Evolutionary conservation across 495 filamentous ascomycete genomes (phyloP).

Genomic region (Penicillium paradoxum): DNA sequence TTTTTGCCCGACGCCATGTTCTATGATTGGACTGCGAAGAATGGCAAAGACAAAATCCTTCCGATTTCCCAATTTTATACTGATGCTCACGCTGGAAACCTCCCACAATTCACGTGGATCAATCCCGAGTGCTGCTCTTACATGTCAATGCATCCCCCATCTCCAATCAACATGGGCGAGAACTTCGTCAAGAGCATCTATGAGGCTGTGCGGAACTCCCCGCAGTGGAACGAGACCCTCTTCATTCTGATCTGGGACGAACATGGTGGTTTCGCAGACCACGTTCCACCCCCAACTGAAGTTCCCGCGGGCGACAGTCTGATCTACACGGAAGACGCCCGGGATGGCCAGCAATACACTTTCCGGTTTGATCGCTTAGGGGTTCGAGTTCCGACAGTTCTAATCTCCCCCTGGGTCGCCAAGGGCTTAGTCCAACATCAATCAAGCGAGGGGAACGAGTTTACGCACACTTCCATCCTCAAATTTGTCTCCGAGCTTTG

Average conservation of each 20-base stretch:
- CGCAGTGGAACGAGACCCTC: slow-evolving; percentile 47
- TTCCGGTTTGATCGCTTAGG: slow-evolving; percentile 50
- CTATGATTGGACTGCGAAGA: slow-evolving; percentile 37
- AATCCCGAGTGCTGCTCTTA: slow-evolving; percentile 50
- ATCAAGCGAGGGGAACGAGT: slow-evolving; percentile 30
- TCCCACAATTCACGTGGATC: slow-evolving; percentile 47
- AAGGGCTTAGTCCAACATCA: slow-evolving; percentile 42
- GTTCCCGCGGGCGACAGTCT: slow-evolving; percentile 40
- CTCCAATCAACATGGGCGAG: slow-evolving; percentile 45
- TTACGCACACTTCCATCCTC: slow-evolving; percentile 43
- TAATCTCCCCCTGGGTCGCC: slow-evolving; percentile 47
- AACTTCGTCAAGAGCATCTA: slow-evolving; percentile 48
- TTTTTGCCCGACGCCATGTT: slow-evolving; percentile 36
- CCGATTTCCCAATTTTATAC: slow-evolving; percentile 34
- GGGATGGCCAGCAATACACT: slow-evolving; percentile 38
- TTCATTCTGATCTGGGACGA: slow-evolving; percentile 50
- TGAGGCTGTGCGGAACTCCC: slow-evolving; percentile 42
- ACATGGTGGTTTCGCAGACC: slow-evolving; percentile 48
- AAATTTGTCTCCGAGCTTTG: slow-evolving; percentile 41
- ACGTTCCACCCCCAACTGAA: slow-evolving; percentile 41
- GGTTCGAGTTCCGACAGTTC: slow-evolving; percentile 44
- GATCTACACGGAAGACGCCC: slow-evolving; percentile 39
- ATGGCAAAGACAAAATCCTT: slow-evolving; percentile 28
- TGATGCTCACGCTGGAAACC: slow-evolving; percentile 35
- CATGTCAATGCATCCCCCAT: slow-evolving; percentile 46